Evolutionary conservation across 768 basidiomycete species (phyloP).

Genomic region (Boletus sensibilis): DNA sequence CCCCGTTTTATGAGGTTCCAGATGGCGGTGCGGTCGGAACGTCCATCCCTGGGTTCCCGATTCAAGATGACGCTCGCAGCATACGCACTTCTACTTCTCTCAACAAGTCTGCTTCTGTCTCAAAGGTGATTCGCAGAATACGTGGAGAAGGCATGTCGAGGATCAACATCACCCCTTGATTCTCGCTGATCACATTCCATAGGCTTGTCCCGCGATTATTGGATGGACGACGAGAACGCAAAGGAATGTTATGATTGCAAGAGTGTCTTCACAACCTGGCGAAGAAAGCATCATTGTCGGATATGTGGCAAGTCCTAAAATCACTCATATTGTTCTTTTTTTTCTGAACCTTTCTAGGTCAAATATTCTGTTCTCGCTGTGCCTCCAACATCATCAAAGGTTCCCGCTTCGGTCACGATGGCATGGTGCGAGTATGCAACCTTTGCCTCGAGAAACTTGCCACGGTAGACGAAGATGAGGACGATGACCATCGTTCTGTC

Average conservation of each 20-base stretch:
- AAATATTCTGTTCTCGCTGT: conserved; percentile 97
- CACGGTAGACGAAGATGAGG: conserved; percentile 84
- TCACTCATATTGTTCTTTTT: not conserved
- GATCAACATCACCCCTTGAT: conserved; percentile 2
- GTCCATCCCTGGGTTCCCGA: conserved; percentile 89
- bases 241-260: conserved; percentile 97
- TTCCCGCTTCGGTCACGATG: conserved; percentile 87
- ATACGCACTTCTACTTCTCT: conserved; percentile 71
- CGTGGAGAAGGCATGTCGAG: conserved; percentile 74
- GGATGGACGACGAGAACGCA: conserved; percentile 98
- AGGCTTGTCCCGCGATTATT: conserved; percentile 93
- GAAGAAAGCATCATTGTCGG: conserved; percentile 95
- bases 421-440: conserved; percentile 96
- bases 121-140: conserved; percentile 86
- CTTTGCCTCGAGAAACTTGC: conserved; percentile 91
- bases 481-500: conserved; percentile 83
- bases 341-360: conserved; percentile 50
- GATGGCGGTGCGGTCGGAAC: conserved; percentile 64
- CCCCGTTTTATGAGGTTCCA: conserved; percentile 53
- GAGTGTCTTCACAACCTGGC: conserved; percentile 90
- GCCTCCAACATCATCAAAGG: conserved; percentile 97
- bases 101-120: conserved; percentile 79
- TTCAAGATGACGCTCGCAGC: conserved; percentile 87
- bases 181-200: conserved; percentile 6
- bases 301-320: conserved; percentile 71